phyloP scores from a whole-genome alignment of 179 eudicot species.

The Patellifolia procumbens region DNA sequence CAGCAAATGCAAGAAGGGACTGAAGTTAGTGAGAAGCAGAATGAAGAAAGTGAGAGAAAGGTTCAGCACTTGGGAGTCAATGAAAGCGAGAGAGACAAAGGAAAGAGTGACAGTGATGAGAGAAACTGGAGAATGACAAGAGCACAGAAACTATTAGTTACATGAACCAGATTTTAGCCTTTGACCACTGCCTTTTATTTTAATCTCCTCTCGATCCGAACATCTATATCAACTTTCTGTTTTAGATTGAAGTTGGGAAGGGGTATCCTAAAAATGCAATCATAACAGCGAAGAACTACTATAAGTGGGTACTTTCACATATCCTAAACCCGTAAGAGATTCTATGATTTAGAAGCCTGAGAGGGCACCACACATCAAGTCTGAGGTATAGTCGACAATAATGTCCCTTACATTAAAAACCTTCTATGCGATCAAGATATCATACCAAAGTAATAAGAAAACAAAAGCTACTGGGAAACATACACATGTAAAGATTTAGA shows the following conservation, averaged over 20 bases:
- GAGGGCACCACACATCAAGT: too few relatives aligned
- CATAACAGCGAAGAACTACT: background rate
- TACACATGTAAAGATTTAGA: background rate
- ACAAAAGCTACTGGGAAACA: background rate
- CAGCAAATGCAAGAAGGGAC: background rate
- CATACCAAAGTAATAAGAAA: background rate
- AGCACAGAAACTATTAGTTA: background rate
- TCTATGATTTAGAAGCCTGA: background rate
- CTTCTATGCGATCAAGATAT: background rate
- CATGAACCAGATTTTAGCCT: background rate
- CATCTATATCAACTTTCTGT: background rate
- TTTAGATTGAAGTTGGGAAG: background rate
- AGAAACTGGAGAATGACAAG: background rate
- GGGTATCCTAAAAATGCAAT: background rate
- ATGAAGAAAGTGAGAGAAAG: too few relatives aligned
- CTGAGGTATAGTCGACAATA: background rate
- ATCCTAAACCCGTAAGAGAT: background rate
- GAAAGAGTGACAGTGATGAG: background rate
- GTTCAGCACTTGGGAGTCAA: background rate
- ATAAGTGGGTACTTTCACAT: background rate
- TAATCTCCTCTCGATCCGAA: background rate
- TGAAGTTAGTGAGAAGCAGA: background rate
- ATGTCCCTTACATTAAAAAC: background rate
- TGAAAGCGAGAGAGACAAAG: background rate
- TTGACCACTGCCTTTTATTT: background rate